phyloP scores from a whole-genome alignment of 2,329 filamentous ascomycete species.

The Fusarium tjaetaba region DNA sequence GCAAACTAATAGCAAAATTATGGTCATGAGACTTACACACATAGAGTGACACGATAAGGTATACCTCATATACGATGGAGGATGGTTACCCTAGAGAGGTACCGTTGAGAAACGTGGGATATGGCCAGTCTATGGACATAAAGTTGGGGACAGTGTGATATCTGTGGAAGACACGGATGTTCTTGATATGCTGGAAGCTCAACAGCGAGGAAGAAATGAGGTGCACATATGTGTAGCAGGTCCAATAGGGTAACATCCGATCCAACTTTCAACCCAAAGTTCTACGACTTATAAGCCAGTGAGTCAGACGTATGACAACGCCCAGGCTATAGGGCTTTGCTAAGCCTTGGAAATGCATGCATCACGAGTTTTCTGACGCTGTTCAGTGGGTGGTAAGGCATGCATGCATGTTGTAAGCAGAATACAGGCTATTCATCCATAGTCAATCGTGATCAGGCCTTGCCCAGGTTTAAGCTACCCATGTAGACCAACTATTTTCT shows the following conservation, averaged over 20 bases:
- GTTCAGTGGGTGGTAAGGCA: neutral
- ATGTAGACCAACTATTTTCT: neutral
- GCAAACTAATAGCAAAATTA: neutral
- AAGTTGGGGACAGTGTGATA: neutral
- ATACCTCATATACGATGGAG: neutral
- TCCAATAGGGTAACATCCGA: neutral
- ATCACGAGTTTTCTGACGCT: conserved; percentile 5
- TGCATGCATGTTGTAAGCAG: neutral
- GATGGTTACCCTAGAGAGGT: neutral
- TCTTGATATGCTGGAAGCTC: neutral
- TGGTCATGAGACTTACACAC: neutral
- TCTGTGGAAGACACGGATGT: neutral
- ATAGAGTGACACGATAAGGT: neutral
- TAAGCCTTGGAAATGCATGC: neutral
- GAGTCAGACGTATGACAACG: neutral
- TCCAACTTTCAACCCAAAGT: neutral
- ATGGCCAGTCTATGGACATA: neutral
- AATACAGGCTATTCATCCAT: neutral
- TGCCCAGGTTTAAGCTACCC: neutral
- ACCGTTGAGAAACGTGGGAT: neutral
- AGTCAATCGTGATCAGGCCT: neutral
- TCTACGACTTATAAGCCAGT: neutral
- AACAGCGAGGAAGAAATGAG: neutral
- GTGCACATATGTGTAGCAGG: neutral
- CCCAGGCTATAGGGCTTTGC: neutral